phyloP scores from a whole-genome alignment of 495 filamentous ascomycete species.

The Penicillium chermesinum region DNA sequence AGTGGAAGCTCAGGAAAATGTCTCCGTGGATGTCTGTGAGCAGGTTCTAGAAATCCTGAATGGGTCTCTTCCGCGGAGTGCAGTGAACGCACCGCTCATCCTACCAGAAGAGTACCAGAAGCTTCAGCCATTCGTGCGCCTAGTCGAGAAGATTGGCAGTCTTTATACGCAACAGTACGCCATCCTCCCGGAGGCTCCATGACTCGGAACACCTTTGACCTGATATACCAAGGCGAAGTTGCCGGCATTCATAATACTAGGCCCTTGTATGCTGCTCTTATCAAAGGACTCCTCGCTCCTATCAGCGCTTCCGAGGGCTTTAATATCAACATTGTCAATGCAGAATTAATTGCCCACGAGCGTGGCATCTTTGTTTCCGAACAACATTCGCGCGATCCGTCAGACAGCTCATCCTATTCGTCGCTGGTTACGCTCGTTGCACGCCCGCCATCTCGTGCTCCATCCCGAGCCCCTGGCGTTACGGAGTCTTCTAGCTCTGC shows the following conservation, averaged over 20 bases:
- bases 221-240: constrained; percentile 63
- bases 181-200: constrained; percentile 17
- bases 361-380: constrained; percentile 67
- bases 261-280: constrained; percentile 62
- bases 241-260: constrained; percentile 58
- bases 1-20: constrained; percentile 73
- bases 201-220: constrained; percentile 57
- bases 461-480: constrained; percentile 12
- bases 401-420: constrained; percentile 46
- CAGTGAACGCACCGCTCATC: constrained; percentile 70
- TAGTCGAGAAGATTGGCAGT: constrained; percentile 65
- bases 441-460: constrained; percentile 26
- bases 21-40: constrained; percentile 66
- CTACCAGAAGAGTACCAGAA: constrained; percentile 65
- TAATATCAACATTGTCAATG: constrained; percentile 73
- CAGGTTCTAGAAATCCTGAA: constrained; percentile 64
- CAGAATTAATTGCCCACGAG: constrained; percentile 60
- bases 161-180: constrained; percentile 67
- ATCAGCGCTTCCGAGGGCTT: constrained; percentile 54
- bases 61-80: constrained; percentile 61
- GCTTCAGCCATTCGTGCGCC: constrained; percentile 61
- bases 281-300: constrained; percentile 59
- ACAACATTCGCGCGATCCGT: constrained; percentile 48
- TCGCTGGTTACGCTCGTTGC: constrained; percentile 57
- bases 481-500: background rate